phyloP scores from a whole-genome alignment of 176 grass and related monocot species.

The Tillandsia leiboldiana region DNA sequence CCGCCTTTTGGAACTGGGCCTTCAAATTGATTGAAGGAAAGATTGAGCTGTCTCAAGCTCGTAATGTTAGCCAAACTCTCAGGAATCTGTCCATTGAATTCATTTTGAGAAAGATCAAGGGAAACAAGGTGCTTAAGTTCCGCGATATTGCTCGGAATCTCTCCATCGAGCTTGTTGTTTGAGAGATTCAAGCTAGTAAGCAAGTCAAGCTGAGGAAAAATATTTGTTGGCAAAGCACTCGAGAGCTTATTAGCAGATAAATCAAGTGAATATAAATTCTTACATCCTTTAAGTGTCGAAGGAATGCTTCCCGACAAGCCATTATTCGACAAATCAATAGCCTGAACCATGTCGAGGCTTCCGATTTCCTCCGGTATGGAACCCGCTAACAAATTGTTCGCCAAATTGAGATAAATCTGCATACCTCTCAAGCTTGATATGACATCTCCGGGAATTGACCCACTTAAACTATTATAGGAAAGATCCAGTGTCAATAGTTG shows the following conservation, averaged over 20 bases:
- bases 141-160: conserved; percentile 35
- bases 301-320: conserved; percentile 58
- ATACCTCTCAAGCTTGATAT: conserved; percentile 36
- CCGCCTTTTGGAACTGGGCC: conserved; percentile 47
- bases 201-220: conserved; percentile 68
- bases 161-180: conserved; percentile 50
- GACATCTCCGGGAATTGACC: conserved; percentile 37
- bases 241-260: conserved; percentile 58
- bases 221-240: conserved; percentile 24
- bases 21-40: conserved; percentile 56
- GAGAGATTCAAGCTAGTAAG: conserved; percentile 64
- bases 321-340: conserved; percentile 69
- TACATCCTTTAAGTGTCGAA: conserved; percentile 47
- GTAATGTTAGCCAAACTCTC: conserved; percentile 48
- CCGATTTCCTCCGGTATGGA: conserved; percentile 53
- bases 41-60: conserved; percentile 43
- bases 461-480: conserved; percentile 57
- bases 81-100: conserved; percentile 47
- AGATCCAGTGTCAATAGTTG: conserved; percentile 59
- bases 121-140: conserved; percentile 32
- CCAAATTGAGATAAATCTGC: conserved; percentile 64
- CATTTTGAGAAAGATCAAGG: conserved; percentile 68
- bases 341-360: conserved; percentile 53
- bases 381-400: conserved; percentile 44
- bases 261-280: conserved; percentile 62